phyloP scores from a whole-genome alignment of 2,329 filamentous ascomycete species.

The Neopestalotiopsis sp. region DNA sequence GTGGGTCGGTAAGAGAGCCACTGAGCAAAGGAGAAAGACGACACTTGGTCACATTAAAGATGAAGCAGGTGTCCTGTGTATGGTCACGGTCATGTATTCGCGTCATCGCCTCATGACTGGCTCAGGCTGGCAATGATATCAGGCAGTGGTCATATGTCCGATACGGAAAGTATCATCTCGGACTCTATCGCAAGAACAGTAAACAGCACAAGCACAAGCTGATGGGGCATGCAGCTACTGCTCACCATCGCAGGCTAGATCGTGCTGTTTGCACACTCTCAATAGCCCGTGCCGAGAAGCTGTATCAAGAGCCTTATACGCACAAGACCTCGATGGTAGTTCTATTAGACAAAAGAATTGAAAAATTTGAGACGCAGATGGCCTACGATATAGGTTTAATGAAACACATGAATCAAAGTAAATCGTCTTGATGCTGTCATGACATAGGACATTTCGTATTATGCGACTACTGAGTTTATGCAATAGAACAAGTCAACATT shows the following conservation, averaged over 20 bases:
- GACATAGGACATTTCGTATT: background rate
- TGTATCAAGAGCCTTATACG: background rate
- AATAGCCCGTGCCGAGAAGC: background rate
- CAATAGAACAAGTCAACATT: background rate
- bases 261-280: too few species aligned
- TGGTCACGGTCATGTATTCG: too few species aligned
- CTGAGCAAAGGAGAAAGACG: slow-evolving; percentile 17
- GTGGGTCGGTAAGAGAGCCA: slow-evolving; percentile 29
- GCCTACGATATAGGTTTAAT: background rate
- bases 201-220: too few species aligned
- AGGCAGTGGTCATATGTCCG: too few species aligned
- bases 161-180: too few species aligned
- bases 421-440: background rate
- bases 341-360: background rate
- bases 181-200: too few species aligned
- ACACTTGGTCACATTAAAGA: background rate
- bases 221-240: too few species aligned
- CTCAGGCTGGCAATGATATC: background rate
- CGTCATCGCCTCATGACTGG: background rate
- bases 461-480: background rate
- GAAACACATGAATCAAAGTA: background rate
- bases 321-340: background rate
- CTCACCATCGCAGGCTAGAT: too few species aligned
- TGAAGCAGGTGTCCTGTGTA: background rate
- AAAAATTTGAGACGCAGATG: background rate